Conservation (phyloP, 441 rosid genomes). For the Gossypium schwendimanii region DNA sequence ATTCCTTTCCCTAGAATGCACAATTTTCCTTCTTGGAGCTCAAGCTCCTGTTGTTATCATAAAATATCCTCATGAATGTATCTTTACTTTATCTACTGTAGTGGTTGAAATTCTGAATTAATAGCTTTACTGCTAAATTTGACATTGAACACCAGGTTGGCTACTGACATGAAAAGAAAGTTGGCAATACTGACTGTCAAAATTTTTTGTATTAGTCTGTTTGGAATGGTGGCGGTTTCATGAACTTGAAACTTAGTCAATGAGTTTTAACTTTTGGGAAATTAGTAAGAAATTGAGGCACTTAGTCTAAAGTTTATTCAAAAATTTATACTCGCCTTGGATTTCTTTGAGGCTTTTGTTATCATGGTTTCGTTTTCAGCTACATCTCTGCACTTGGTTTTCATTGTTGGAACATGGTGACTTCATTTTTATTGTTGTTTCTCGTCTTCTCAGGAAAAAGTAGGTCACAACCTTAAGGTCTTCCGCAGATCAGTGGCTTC, state of each 20-base stretch:
- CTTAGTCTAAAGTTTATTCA: too few relatives aligned
- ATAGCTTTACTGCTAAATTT: background rate
- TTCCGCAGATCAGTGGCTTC: slow-evolving; percentile 67
- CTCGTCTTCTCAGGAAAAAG: slow-evolving; percentile 51
- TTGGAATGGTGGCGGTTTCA: background rate
- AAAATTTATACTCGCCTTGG: background rate
- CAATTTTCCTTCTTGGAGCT: background rate
- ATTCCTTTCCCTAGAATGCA: background rate
- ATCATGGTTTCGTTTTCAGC: background rate
- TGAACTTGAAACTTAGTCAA: background rate
- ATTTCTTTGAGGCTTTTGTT: background rate
- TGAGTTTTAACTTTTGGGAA: background rate
- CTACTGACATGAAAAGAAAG: background rate
- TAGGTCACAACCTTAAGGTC: slow-evolving; percentile 66
- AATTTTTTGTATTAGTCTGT: background rate
- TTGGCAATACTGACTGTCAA: background rate
- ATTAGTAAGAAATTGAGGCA: background rate
- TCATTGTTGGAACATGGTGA: background rate
- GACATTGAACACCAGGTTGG: background rate
- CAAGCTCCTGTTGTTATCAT: background rate
- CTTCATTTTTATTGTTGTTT: background rate
- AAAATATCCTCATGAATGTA: background rate
- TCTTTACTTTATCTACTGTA: background rate
- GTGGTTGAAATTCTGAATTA: background rate
- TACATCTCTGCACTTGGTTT: background rate